Evolutionary conservation across 2,329 filamentous ascomycete genomes (phyloP).

Genomic region (Colletotrichum lupini): DNA sequence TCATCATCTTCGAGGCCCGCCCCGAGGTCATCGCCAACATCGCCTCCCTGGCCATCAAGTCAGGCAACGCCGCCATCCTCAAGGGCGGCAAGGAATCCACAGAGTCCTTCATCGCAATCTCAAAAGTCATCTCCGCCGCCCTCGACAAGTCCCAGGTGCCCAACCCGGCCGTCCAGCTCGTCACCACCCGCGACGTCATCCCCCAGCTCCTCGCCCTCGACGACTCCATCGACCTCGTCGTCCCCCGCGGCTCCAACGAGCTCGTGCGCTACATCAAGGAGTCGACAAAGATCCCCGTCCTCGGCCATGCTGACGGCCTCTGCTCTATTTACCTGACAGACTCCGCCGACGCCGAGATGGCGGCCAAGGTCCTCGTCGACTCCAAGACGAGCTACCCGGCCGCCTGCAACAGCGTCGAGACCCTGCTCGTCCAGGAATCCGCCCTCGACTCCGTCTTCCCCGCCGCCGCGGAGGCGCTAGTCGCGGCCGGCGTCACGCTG

Average conservation of each 20-base stretch:
- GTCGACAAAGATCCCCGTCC: conserved; percentile 91
- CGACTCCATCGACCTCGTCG: conserved; percentile 91
- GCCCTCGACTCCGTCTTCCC: conserved; percentile 74
- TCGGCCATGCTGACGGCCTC: conserved; percentile 95
- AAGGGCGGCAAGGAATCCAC: conserved; percentile 97
- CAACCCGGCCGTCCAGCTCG: conserved; percentile 89
- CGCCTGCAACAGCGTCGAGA: conserved; percentile 95
- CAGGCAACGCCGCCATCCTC: conserved; percentile 94
- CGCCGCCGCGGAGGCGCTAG: conserved; percentile 76
- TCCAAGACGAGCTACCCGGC: conserved; percentile 95
- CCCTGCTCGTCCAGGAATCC: conserved; percentile 83
- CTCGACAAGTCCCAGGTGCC: conserved; percentile 80
- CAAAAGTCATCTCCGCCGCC: conserved; percentile 83
- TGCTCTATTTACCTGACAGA: conserved; percentile 87
- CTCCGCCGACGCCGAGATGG: conserved; percentile 79
- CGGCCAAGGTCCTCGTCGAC: conserved; percentile 83
- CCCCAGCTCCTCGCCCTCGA: conserved; percentile 88
- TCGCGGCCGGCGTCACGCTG: conserved; percentile 81
- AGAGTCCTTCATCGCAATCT: conserved; percentile 93
- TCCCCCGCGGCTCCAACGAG: conserved; percentile 91
- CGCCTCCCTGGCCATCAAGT: conserved; percentile 94
- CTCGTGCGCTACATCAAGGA: conserved; percentile 91
- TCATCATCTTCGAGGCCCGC: conserved; percentile 98
- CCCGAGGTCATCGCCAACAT: conserved; percentile 99
- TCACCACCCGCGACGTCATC: conserved; percentile 92